Evolutionary conservation across 2,329 filamentous ascomycete genomes (phyloP).

Genomic region (Myriosclerotinia duriaeana): DNA sequence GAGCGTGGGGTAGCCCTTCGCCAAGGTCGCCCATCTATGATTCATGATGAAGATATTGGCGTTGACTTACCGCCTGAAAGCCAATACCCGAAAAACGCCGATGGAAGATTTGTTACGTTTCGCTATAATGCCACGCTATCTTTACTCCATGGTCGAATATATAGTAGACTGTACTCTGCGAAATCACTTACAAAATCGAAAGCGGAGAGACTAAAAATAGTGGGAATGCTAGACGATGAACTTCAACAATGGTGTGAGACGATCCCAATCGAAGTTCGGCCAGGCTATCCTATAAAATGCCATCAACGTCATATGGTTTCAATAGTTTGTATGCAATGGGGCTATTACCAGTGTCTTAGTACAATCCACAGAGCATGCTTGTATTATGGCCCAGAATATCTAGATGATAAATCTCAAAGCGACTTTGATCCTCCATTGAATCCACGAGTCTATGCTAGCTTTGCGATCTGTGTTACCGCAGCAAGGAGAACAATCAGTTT

Average conservation of each 20-base stretch:
- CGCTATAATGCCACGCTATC: conserved; percentile 27
- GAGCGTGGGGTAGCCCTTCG: conserved; percentile 30
- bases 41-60: conserved; percentile 36
- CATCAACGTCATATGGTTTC: conserved; percentile 28
- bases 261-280: conserved; percentile 35
- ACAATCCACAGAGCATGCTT: conserved; percentile 31
- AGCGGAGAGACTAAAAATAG: conserved; percentile 29
- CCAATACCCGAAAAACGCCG: conserved; percentile 21
- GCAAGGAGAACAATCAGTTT: conserved; percentile 31
- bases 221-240: conserved; percentile 33
- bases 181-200: conserved; percentile 33
- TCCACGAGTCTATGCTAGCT: conserved; percentile 31
- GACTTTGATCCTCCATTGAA: conserved; percentile 26
- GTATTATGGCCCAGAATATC: conserved; percentile 27
- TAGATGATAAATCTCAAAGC: conserved; percentile 19
- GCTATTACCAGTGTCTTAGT: conserved; percentile 32
- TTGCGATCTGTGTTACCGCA: conserved; percentile 30
- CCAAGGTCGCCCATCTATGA: conserved; percentile 33
- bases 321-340: conserved; percentile 34
- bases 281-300: conserved; percentile 31
- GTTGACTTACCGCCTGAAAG: conserved; percentile 32
- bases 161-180: conserved; percentile 34
- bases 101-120: conserved; percentile 30
- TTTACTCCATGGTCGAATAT: conserved; percentile 33
- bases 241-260: conserved; percentile 33